Conservation (phyloP, 202 grass and related monocot genomes). For the Saccharum hybrid region DNA sequence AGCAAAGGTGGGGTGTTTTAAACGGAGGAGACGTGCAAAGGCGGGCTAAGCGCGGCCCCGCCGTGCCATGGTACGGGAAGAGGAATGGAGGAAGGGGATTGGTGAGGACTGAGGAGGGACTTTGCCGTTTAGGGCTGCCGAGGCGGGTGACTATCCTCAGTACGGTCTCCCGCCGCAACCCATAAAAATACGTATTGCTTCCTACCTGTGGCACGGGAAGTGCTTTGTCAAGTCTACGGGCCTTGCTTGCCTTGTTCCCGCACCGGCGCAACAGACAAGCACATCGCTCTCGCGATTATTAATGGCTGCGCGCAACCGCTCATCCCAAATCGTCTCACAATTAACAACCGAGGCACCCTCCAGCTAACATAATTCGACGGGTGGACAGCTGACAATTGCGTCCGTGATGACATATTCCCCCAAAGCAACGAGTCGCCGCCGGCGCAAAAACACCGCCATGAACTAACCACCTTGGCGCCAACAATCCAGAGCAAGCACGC, state of each 20-base stretch:
- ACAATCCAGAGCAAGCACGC: background rate
- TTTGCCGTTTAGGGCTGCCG: constrained; percentile 9
- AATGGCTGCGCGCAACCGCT: constrained; percentile 43
- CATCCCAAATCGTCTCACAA: constrained; percentile 41
- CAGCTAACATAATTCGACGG: background rate
- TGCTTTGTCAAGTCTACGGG: background rate
- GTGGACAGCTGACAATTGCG: constrained; percentile 38
- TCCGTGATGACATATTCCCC: constrained; percentile 28
- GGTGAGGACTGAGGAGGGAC: background rate
- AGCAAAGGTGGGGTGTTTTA: background rate
- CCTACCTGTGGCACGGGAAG: constrained; percentile 39
- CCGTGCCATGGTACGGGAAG: background rate
- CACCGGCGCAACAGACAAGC: constrained; percentile 50
- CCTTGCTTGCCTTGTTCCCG: background rate
- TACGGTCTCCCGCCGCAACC: background rate
- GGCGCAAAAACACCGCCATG: background rate
- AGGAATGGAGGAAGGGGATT: background rate
- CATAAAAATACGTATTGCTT: background rate
- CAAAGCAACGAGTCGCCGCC: background rate
- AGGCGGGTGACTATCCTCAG: background rate
- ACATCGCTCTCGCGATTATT: constrained; percentile 53
- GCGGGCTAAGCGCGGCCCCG: background rate
- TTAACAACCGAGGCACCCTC: constrained; percentile 10
- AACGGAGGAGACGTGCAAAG: background rate
- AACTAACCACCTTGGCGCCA: background rate